Base-by-base conservation (phyloP, 805 yeast genomes). In the Wickerhamomyces subpelliculosus region DNA sequence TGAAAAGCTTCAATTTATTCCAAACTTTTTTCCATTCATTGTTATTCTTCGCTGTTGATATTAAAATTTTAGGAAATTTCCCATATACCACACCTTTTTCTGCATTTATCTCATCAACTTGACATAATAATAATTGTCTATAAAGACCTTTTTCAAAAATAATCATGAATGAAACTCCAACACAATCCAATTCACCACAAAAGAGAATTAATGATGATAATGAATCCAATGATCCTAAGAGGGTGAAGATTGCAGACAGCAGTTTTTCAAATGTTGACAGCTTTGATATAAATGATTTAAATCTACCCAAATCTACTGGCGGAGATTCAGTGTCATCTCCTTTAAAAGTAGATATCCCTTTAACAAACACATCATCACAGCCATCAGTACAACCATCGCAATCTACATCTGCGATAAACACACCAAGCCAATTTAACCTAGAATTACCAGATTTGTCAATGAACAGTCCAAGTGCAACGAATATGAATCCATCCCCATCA, bases 301-400 rank as follows among this genome's bases (percentile, higher is more conserved):
- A 47, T 13, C 35, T 54, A 16, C 60, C 61, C 8, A 51, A 47
- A 32, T 44, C 40, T 23, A 26, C 48, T 17, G 16, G 21, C 17
- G 17, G 12, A 14, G 19, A 20, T n/a, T 14, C 36, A 3, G 23
- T 36, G 14, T 32, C 28, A 26, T 20, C 28, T 8, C 32, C 36
- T 11, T 28, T 35, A 17, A 32, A 29, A 5, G n/a, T 33, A n/a
- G 30, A 25, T 7, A 34, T 32, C 5, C 35, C 40, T 18, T 29
- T 29, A 11, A 22, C 32, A 29, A 29, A 21, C 11, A 7, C 32
- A 29, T 25, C 27, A 25, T 25, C 27, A 13, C 23, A 21, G 9
- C 27, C 27, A 13, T 25, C 27, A 4, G 27, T 7, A 6, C 18
- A n/a, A 29, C 16, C 32, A 4, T 29, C 32, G 3, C 16, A 21